Base-by-base conservation (phyloP, 352 stramenopile species). In the Globisporangium nagaii region DNA sequence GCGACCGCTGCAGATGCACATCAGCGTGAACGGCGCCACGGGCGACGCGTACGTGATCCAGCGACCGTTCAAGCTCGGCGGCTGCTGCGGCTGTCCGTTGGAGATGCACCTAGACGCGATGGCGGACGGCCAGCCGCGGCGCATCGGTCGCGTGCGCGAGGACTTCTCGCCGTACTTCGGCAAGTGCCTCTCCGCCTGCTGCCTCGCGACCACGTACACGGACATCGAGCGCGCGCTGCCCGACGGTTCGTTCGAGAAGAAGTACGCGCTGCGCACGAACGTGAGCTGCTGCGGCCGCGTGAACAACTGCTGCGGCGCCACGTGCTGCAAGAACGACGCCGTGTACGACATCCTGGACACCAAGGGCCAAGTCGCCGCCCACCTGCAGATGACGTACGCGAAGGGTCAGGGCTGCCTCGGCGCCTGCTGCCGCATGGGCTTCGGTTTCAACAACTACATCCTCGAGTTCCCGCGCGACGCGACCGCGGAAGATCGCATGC, bases 241-340 rank as follows among this genome's bases (percentile, higher is more conserved):
- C 4, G 75, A 82, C 34, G 77, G 73, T 22, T 55, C 71, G 5
- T 86, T 78, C 53, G 71, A 83, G 57, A 84, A 68, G 42, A 60
- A 59, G 37, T 87, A 83, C 59, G 63, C 62, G 30, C 37, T 88
- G 54, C 70, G 73, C 58, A 70, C 66, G 28, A 86, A 84, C 39
- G n/a, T 75, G 20, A 56, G 58, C 22, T 88, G 78, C 60, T 84
- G 75, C 36, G 74, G 73, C 20, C 73, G 73, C 20, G 68, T 80
- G 22, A 83, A 87, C 70, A 89, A 86, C 49, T 87, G 75, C 42
- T 88, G 75, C 45, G 75, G 75, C n/a, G 71, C 61, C 12, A 85
- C 75, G 24, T 87, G 75, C 57, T 78, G 56, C 59, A 68, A 75
- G 48, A 80, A 84, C 49, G 78, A 88, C 50, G 70, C 74, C 1